These are phyloP conservation scores for Apiospora aurea DNA, from an alignment of 2,329 filamentous ascomycete species.

Conservation along the genomic window DNA sequence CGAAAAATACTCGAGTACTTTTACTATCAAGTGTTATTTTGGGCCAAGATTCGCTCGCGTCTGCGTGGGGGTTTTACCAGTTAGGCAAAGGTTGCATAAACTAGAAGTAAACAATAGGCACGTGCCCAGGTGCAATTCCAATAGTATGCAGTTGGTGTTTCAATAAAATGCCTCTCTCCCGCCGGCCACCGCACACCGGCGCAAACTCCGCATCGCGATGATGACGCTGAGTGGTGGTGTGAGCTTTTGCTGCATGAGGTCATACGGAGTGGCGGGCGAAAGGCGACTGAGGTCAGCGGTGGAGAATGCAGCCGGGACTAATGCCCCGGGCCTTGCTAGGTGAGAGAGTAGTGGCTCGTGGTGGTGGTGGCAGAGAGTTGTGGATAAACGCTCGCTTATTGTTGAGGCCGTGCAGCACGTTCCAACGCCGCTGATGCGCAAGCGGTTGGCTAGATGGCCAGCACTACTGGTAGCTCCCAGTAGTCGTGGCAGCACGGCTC, in stretches of 20 bases:
- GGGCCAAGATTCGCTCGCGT: not conserved
- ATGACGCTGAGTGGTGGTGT: constrained; percentile 15
- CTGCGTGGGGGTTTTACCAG: no score
- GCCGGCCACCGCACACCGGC: not conserved
- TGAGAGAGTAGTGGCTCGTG: not conserved
- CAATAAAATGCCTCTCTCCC: not conserved
- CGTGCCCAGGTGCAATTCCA: not conserved
- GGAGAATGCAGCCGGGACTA: not conserved
- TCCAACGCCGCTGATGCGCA: constrained; percentile 10
- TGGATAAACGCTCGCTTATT: no score
- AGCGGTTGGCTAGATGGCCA: no score
- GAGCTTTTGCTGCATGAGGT: not conserved
- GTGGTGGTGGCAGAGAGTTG: no score
- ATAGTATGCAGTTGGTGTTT: not conserved
- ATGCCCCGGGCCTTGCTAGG: not conserved
- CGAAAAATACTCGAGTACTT: not conserved
- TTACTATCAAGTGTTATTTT: not conserved
- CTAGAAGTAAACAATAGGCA: not conserved
- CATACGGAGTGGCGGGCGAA: constrained; percentile 8
- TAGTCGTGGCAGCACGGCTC: not conserved
- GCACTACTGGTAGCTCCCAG: not conserved
- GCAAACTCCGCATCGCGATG: not conserved
- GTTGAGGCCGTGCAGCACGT: not conserved
- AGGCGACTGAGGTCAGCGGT: constrained; percentile 12
- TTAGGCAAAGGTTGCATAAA: not conserved